phyloP scores from a whole-genome alignment of 352 stramenopile genomes.

The Phytophthora pisi region DNA sequence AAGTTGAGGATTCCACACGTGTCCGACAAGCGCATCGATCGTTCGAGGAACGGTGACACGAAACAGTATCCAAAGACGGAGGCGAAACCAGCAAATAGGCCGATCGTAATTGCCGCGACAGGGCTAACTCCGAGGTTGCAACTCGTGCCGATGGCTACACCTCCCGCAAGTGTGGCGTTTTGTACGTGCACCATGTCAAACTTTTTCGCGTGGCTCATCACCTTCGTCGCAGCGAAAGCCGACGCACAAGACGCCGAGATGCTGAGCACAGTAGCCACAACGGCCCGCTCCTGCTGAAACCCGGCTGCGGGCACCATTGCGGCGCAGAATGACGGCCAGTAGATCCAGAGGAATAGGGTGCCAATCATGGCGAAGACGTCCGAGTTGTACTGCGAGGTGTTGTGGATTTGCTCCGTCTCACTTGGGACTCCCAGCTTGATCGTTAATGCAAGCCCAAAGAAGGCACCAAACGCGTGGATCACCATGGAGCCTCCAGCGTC shows the following conservation, averaged over 20 bases:
- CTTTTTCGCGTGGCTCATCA: slow-evolving; percentile 48
- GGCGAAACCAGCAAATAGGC: slow-evolving; percentile 47
- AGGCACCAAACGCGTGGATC: slow-evolving; percentile 83
- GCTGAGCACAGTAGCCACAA: slow-evolving; percentile 77
- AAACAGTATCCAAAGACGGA: slow-evolving; percentile 54
- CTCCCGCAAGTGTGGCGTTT: slow-evolving; percentile 57
- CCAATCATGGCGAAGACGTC: slow-evolving; percentile 81
- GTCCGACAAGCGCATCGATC: slow-evolving; percentile 47
- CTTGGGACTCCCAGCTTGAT: slow-evolving; percentile 53
- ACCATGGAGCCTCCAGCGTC: slow-evolving; percentile 85
- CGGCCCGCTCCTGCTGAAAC: slow-evolving; percentile 65
- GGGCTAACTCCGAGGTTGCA: slow-evolving; percentile 70
- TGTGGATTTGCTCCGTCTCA: slow-evolving; percentile 45
- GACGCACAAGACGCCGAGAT: slow-evolving; percentile 56
- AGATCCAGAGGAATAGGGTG: slow-evolving; percentile 85
- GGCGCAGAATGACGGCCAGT: slow-evolving; percentile 86
- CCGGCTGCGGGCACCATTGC: slow-evolving; percentile 58
- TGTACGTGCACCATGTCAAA: slow-evolving; percentile 87
- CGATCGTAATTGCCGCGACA: slow-evolving; percentile 47
- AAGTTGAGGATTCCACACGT: slow-evolving; percentile 68
- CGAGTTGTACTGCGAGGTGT: slow-evolving; percentile 64
- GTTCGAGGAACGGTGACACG: slow-evolving; percentile 44
- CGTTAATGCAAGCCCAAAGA: slow-evolving; percentile 70
- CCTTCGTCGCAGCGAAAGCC: slow-evolving; percentile 55
- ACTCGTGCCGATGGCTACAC: slow-evolving; percentile 73